Conservation (phyloP, 2,329 filamentous ascomycete species). For the Aspergillus sp. region DNA sequence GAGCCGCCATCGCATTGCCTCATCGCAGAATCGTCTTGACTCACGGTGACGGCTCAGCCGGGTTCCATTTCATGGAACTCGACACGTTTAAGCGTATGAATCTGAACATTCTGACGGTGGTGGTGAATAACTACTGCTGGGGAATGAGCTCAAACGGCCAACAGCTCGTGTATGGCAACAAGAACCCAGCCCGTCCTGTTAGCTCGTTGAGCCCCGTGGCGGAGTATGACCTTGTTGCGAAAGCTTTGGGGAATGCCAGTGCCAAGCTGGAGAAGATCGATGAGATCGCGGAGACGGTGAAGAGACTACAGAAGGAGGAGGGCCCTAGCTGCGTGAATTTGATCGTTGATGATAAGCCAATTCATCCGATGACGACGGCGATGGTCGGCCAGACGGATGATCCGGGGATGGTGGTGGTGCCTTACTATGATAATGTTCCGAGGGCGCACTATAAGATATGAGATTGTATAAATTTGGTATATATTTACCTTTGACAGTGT, state of each 20-base stretch:
- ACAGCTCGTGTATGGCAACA: constrained; percentile 42
- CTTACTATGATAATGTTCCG: constrained; percentile 51
- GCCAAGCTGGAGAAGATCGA: constrained; percentile 26
- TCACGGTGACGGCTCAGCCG: constrained; percentile 47
- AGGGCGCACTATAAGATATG: constrained; percentile 21
- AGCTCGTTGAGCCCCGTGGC: constrained; percentile 32
- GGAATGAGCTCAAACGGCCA: constrained; percentile 48
- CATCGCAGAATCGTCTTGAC: constrained; percentile 42
- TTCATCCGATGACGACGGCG: constrained; percentile 28
- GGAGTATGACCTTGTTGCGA: constrained; percentile 43
- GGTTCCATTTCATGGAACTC: constrained; percentile 48
- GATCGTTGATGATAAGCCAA: constrained; percentile 40
- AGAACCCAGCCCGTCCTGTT: constrained; percentile 31
- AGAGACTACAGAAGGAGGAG: constrained; percentile 27
- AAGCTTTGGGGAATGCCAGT: constrained; percentile 37
- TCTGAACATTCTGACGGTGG: constrained; percentile 43
- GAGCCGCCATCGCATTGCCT: constrained; percentile 44
- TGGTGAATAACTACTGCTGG: constrained; percentile 48
- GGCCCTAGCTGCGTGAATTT: constrained; percentile 42
- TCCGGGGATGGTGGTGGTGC: constrained; percentile 47
- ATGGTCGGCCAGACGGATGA: constrained; percentile 48
- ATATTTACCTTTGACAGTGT: background rate
- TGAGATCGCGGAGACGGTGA: constrained; percentile 32
- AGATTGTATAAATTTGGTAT: background rate
- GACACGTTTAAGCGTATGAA: constrained; percentile 45